Conservation (phyloP, 2,329 filamentous ascomycete genomes). For the Botrytis pseudocinerea region DNA sequence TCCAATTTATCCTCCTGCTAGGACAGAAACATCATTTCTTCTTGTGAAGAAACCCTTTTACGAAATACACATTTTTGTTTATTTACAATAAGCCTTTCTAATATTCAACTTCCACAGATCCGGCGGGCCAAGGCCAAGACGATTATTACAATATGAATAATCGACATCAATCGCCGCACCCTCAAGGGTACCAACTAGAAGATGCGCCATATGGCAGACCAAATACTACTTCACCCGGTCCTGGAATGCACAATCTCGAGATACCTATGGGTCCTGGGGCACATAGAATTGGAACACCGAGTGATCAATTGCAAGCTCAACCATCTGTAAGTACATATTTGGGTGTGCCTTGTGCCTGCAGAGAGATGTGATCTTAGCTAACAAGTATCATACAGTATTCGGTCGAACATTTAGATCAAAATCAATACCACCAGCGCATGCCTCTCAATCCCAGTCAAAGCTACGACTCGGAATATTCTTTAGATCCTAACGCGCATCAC, state of each 20-base stretch:
- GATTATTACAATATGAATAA: constrained; percentile 64
- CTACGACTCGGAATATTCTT: constrained; percentile 65
- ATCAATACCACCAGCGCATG: constrained; percentile 59
- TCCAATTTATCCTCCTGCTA: constrained; percentile 30
- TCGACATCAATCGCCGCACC: constrained; percentile 62
- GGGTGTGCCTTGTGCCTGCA: constrained; percentile 10
- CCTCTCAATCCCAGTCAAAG: constrained; percentile 49
- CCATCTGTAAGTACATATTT: constrained; percentile 66
- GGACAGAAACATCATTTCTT: constrained; percentile 30
- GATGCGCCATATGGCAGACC: constrained; percentile 49
- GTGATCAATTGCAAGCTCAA: constrained; percentile 79
- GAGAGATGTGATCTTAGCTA: constrained; percentile 21
- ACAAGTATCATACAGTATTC: constrained; percentile 56
- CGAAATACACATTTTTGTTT: constrained; percentile 28
- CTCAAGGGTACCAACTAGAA: constrained; percentile 78
- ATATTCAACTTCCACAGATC: constrained; percentile 32
- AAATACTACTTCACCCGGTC: constrained; percentile 29
- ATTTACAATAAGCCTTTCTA: constrained; percentile 29
- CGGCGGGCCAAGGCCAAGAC: constrained; percentile 49
- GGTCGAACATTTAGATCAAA: constrained; percentile 65
- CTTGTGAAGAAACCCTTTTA: constrained; percentile 3
- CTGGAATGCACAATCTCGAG: constrained; percentile 56
- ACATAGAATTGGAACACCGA: constrained; percentile 57
- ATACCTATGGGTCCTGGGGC: constrained; percentile 65
- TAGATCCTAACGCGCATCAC: constrained; percentile 83